These are phyloP conservation scores for Pythium utonaiense DNA, from an alignment of 352 stramenopile genomes.

Conservation along the genomic window DNA sequence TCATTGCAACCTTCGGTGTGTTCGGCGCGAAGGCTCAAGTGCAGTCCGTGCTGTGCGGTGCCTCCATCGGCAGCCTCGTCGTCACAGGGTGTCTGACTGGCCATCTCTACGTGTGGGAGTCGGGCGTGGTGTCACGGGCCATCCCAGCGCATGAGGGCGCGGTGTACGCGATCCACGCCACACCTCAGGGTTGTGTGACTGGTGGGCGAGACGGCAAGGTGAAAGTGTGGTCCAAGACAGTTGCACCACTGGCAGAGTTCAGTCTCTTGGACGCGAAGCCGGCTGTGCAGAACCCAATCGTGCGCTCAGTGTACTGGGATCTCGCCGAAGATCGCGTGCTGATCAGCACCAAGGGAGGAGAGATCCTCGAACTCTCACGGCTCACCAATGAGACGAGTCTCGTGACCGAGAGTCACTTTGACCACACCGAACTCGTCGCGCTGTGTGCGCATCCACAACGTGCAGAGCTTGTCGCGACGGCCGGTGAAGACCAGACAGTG, in stretches of 20 bases:
- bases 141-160: slow-evolving; percentile 65
- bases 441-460: slow-evolving; percentile 43
- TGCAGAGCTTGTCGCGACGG: slow-evolving; percentile 59
- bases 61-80: slow-evolving; percentile 43
- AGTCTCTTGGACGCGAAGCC: slow-evolving; percentile 51
- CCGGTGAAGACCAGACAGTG: slow-evolving; percentile 61
- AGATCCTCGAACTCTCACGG: slow-evolving; percentile 65
- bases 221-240: slow-evolving; percentile 56
- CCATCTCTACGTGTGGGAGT: slow-evolving; percentile 75
- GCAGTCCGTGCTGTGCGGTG: slow-evolving; percentile 58
- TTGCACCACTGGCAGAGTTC: slow-evolving; percentile 59
- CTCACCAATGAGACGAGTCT: slow-evolving; percentile 55
- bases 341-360: slow-evolving; percentile 59
- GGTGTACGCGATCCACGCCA: slow-evolving; percentile 66
- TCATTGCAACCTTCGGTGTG: slow-evolving; percentile 52
- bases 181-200: slow-evolving; percentile 46
- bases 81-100: slow-evolving; percentile 62
- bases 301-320: slow-evolving; percentile 70
- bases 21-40: slow-evolving; percentile 56
- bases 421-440: slow-evolving; percentile 44
- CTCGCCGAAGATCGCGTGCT: slow-evolving; percentile 63
- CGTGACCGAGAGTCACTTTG: slow-evolving; percentile 65
- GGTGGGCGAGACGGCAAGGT: slow-evolving; percentile 64
- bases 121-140: slow-evolving; percentile 43
- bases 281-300: slow-evolving; percentile 36